Conservation (phyloP, 2,329 filamentous ascomycete species). For the Fusarium brevicatenulatum region DNA sequence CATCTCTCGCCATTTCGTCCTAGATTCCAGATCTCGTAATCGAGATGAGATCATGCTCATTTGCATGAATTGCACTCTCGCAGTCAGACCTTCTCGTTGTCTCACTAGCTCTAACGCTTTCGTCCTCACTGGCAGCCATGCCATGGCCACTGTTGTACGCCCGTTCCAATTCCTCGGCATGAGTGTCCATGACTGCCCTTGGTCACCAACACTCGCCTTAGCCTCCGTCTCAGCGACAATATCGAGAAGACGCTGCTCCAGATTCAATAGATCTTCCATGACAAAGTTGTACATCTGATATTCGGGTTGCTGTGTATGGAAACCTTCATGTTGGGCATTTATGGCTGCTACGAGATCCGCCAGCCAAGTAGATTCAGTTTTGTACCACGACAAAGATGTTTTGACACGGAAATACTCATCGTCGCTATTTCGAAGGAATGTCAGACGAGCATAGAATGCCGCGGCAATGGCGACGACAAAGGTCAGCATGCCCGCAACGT, state of each 20-base stretch:
- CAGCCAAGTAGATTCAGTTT: constrained; percentile 60
- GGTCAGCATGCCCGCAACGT: constrained; percentile 58
- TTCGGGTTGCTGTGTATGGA: constrained; percentile 47
- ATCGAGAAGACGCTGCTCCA: constrained; percentile 57
- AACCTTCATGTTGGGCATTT: constrained; percentile 40
- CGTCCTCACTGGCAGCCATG: constrained; percentile 56
- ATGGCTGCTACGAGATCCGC: constrained; percentile 52
- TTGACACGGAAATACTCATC: constrained; percentile 60
- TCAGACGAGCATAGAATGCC: constrained; percentile 56
- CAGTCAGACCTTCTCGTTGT: constrained; percentile 57
- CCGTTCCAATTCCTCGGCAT: constrained; percentile 53
- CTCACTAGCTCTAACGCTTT: constrained; percentile 58
- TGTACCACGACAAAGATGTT: constrained; percentile 59
- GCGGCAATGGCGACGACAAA: constrained; percentile 59
- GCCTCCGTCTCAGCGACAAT: constrained; percentile 56
- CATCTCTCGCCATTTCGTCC: constrained; percentile 46
- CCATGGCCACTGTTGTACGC: constrained; percentile 53
- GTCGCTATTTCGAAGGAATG: constrained; percentile 58
- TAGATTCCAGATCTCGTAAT: constrained; percentile 50
- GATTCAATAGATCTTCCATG: constrained; percentile 57
- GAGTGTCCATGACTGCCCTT: constrained; percentile 50
- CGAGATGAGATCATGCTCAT: constrained; percentile 60
- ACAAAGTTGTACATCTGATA: constrained; percentile 60
- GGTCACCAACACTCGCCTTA: constrained; percentile 35
- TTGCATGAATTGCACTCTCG: constrained; percentile 59